A percentile compares a stretch with the other conserved stretches of the same genome.
These are phyloP conservation scores for Nakazawaea pomicola DNA, from an alignment of 805 yeast genomes.

Conservation along the genomic window DNA sequence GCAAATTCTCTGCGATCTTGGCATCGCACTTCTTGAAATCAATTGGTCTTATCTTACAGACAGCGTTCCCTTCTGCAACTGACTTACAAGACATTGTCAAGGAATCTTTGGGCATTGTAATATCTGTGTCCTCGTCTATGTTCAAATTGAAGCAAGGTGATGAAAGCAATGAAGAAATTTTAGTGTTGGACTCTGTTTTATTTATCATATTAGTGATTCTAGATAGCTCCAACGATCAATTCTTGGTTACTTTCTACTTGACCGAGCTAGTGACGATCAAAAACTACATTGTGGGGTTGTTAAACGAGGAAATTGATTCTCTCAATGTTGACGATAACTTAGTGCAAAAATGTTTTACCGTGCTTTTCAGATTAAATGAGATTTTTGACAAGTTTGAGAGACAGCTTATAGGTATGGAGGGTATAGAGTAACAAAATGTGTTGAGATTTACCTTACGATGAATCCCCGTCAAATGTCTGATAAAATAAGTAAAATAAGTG, in stretches of 20 bases:
- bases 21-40: constrained; percentile 57
- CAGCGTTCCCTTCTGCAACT: constrained; percentile 50
- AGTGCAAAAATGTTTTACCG: constrained; percentile 7
- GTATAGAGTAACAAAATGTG: not conserved
- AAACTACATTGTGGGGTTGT: constrained; percentile 3
- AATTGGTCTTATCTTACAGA: constrained; percentile 47
- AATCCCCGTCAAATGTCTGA: no score
- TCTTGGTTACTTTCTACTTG: constrained; percentile 11
- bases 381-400: constrained; percentile 8
- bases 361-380: constrained; percentile 10
- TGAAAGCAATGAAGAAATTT: constrained; percentile 10
- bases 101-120: constrained; percentile 39
- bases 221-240: constrained; percentile 14
- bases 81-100: constrained; percentile 52
- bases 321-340: constrained; percentile 1
- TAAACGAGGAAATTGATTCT: constrained; percentile 6
- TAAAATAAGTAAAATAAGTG: no score
- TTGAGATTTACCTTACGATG: no score
- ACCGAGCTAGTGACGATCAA: constrained; percentile 11
- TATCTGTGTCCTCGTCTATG: not conserved
- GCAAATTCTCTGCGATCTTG: constrained; percentile 49
- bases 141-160: constrained; percentile 1
- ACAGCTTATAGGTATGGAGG: constrained; percentile 2
- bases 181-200: constrained; percentile 13
- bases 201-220: constrained; percentile 13